A percentile compares a stretch with the other conserved stretches of the same genome.
phyloP scores from a whole-genome alignment of 2,329 filamentous ascomycete species.

The Neofusicoccum umdonicola region DNA sequence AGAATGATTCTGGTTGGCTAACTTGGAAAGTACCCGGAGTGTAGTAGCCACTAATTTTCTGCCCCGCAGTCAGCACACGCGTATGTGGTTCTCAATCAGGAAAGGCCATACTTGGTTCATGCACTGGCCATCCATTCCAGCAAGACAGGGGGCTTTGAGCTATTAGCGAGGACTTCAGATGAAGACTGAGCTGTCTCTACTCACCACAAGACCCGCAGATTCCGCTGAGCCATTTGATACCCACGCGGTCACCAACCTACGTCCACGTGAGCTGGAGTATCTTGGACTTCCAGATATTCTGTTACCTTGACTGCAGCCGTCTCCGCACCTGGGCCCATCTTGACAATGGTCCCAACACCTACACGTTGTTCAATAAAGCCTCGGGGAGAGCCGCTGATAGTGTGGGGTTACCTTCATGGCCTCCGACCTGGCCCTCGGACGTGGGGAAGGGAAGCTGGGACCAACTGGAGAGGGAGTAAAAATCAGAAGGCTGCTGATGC shows the following conservation, averaged over 20 bases:
- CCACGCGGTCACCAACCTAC: slow-evolving; percentile 63
- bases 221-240: slow-evolving; percentile 65
- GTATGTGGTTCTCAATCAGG: background rate
- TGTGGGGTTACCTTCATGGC: slow-evolving; percentile 59
- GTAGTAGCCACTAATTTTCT: slow-evolving; percentile 63
- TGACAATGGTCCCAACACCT: slow-evolving; percentile 62
- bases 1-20: too few species aligned
- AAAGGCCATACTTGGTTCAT: slow-evolving; percentile 39
- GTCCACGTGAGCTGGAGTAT: background rate
- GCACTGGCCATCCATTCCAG: slow-evolving; percentile 56
- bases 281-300: too few species aligned
- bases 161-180: background rate
- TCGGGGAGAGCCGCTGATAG: too few species aligned
- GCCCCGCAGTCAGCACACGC: background rate
- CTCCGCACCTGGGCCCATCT: slow-evolving; percentile 61
- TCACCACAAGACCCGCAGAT: slow-evolving; percentile 49
- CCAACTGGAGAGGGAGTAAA: slow-evolving; percentile 36
- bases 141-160: slow-evolving; percentile 46
- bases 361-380: slow-evolving; percentile 30
- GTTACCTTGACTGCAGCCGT: slow-evolving; percentile 51
- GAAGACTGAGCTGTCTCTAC: slow-evolving; percentile 16
- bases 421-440: slow-evolving; percentile 62
- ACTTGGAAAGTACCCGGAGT: slow-evolving; percentile 65
- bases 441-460: slow-evolving; percentile 58
- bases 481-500: background rate